Evolutionary conservation across 2,329 filamentous ascomycete genomes (phyloP).

Genomic region (Penicillium rolfsii): DNA sequence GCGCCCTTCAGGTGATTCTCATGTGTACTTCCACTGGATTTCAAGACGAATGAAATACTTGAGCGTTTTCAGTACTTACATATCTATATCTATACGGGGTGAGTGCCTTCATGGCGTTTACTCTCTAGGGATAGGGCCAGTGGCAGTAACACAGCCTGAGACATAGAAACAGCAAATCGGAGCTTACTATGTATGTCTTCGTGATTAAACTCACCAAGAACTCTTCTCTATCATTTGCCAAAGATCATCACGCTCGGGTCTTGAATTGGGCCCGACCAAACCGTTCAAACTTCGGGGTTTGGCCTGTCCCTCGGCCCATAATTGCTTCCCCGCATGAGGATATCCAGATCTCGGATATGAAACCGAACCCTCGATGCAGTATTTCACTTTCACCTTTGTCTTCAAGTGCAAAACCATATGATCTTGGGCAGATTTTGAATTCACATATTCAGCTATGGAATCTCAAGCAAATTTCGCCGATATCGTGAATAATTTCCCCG

Average conservation of each 20-base stretch:
- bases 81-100: neutral
- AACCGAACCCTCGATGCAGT: neutral
- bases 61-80: neutral
- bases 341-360: neutral
- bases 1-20: neutral
- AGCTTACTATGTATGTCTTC: neutral
- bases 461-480: conserved; percentile 1
- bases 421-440: neutral
- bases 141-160: neutral
- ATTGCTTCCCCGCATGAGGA: conserved; percentile 29
- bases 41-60: neutral
- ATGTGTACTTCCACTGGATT: no score
- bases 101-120: no score
- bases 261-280: neutral
- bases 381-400: neutral
- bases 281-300: neutral
- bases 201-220: neutral
- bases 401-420: neutral
- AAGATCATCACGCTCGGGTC: neutral
- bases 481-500: conserved; percentile 29
- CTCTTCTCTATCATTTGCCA: neutral
- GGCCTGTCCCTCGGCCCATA: conserved; percentile 17
- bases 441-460: conserved; percentile 3
- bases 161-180: no score
- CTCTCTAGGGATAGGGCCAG: neutral